Base-by-base conservation (phyloP, 768 basidiomycete genomes). In the Nidula microcarpa region DNA sequence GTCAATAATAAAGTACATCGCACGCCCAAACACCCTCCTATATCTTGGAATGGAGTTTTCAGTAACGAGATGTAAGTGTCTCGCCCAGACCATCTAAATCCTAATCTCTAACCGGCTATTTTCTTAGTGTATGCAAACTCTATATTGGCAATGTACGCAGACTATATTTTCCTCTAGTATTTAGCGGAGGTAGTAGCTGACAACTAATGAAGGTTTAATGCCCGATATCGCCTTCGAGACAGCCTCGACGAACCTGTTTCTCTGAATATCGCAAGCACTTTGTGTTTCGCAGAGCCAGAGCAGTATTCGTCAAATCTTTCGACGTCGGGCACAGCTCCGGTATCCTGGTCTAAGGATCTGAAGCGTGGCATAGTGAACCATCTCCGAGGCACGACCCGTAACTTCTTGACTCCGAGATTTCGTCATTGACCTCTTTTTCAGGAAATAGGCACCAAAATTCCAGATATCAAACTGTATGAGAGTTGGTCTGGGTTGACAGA, bases 21-120 rank as follows among this genome's bases (percentile, higher is more conserved):
- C 62, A 2, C 57, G 62, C 35, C 66, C 68, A 8, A 53, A 60
- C 32, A 65, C 68, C 2, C 50, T 69, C 10, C 55, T 68, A 18
- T 71, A 71, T 49, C 55, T 71, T 10, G 61, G 60, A 17, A 61
- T 69, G 53, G 65, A 66, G 36, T 65, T 68, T 49, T 68, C 67
- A 2, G 63, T 66, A 5, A 66, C 69, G 6, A 59, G 67, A 56
- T 48, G 69, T 69, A 46, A 53, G 69, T 46, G 23, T 4, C 23
- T 46, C n/a, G 47, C 58, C 18, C 47, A 61, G 6, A 48, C 57
- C 53, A 61, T 68, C 53, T 56, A 43, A 43, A 52, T 30, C 39
- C 23, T 30, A 4, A 17, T 41, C 11, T 41, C 39, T 41, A 41
- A 41, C 3, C 11, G 16, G 17, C 30, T 33, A 2, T 16, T 13